These are phyloP conservation scores for Corrigiola litoralis DNA, from an alignment of 179 eudicot species.

Conservation along the genomic window DNA sequence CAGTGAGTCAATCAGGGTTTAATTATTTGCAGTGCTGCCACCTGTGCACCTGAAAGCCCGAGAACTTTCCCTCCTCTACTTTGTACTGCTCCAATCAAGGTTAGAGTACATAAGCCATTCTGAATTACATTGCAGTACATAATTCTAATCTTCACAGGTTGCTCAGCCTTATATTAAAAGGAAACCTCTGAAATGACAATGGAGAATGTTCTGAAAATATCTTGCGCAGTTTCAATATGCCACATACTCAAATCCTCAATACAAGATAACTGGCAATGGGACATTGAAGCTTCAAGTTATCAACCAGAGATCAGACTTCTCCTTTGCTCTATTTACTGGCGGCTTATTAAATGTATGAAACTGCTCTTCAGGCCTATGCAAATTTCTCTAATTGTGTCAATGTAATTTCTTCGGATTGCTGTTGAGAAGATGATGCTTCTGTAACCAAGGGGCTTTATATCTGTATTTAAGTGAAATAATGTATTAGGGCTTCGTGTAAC, in stretches of 20 bases:
- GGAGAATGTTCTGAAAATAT: not conserved
- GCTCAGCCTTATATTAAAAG: not conserved
- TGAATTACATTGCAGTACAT: too few species aligned
- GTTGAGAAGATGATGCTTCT: too few species aligned
- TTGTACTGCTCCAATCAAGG: conserved; percentile 83
- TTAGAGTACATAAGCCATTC: conserved; percentile 1
- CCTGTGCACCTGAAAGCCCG: conserved; percentile 50
- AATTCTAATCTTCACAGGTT: not conserved
- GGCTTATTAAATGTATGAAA: conserved; percentile 33
- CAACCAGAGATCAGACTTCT: conserved; percentile 76
- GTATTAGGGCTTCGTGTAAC: not conserved
- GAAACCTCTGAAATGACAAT: not conserved
- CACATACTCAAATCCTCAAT: conserved; percentile 48
- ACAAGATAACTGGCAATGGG: conserved; percentile 52
- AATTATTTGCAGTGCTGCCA: conserved; percentile 45
- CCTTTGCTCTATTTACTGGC: conserved; percentile 63
- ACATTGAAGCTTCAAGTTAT: conserved; percentile 61
- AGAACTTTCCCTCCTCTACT: conserved; percentile 43
- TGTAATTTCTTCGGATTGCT: not conserved
- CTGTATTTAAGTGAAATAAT: too few species aligned
- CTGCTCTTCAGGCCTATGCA: not conserved
- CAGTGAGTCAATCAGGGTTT: too few species aligned
- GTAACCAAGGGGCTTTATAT: too few species aligned
- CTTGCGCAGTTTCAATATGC: conserved; percentile 77
- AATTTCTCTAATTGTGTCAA: not conserved